phyloP scores from a whole-genome alignment of 75 land plant species.

The Isoetes taiwanensis region DNA sequence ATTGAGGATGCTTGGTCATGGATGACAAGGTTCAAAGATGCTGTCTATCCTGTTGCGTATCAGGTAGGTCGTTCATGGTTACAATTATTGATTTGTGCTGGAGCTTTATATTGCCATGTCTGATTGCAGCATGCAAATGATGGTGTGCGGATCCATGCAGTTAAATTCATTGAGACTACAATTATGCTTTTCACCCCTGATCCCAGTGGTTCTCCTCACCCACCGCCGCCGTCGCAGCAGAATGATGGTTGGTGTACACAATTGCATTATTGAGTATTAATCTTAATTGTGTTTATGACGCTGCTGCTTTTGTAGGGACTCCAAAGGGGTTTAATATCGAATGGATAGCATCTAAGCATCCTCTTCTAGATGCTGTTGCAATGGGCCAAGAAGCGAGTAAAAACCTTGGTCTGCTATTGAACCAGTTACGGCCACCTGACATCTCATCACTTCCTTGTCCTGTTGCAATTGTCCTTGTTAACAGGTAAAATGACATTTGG shows the following conservation, averaged over 20 bases:
- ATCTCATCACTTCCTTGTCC: conserved; percentile 51
- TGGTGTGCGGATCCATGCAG: conserved; percentile 54
- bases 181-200: conserved; percentile 89
- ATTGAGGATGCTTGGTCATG: conserved; percentile 59
- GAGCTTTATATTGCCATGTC: background rate
- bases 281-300: background rate
- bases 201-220: conserved; percentile 51
- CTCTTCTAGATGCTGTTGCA: conserved; percentile 54
- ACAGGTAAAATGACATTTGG: conserved; percentile 37
- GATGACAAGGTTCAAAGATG: conserved; percentile 63
- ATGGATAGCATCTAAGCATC: conserved; percentile 83
- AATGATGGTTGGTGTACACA: conserved; percentile 41
- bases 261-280: background rate
- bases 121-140: conserved; percentile 49
- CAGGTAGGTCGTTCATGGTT: conserved; percentile 35
- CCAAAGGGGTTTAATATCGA: conserved; percentile 49
- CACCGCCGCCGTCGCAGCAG: conserved; percentile 24
- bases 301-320: conserved; percentile 14
- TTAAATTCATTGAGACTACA: conserved; percentile 68
- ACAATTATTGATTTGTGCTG: background rate
- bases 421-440: conserved; percentile 58
- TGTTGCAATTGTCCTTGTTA: conserved; percentile 69
- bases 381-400: conserved; percentile 76
- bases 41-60: conserved; percentile 52
- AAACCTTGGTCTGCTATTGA: conserved; percentile 55